These are phyloP conservation scores for Nemania serpens DNA, from an alignment of 2,329 filamentous ascomycete genomes.

Conservation along the genomic window DNA sequence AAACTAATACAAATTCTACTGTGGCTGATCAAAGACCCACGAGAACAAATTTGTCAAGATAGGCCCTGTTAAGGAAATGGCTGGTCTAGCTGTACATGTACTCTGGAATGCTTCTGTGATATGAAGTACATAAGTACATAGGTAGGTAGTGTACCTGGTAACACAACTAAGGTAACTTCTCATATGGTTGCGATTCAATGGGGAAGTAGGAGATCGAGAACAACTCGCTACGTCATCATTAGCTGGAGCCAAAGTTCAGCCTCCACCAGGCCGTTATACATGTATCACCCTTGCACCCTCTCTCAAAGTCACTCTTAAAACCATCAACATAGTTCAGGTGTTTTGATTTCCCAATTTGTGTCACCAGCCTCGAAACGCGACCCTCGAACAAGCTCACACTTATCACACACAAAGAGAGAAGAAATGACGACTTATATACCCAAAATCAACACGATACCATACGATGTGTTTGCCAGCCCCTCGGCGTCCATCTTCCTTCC, in stretches of 20 bases:
- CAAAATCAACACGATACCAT: slow-evolving; percentile 72
- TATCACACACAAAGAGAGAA: neutral
- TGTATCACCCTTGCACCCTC: neutral
- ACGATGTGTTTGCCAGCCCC: slow-evolving; percentile 71
- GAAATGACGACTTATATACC: slow-evolving; percentile 81
- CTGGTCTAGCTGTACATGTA: no score
- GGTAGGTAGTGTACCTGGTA: no score
- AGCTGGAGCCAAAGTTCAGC: no score
- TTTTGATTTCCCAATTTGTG: neutral
- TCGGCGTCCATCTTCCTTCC: slow-evolving; percentile 77
- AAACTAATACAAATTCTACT: no score
- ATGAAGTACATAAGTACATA: no score
- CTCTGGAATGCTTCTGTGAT: no score
- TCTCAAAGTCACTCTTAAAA: neutral
- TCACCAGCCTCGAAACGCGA: neutral
- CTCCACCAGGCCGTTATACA: slow-evolving; percentile 1
- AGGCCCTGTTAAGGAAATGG: no score
- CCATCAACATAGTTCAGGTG: neutral
- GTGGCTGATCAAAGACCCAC: no score
- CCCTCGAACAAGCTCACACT: neutral
- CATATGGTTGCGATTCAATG: no score
- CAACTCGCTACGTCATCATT: slow-evolving; percentile 22
- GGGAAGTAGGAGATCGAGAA: slow-evolving; percentile 7
- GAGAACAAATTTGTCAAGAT: no score
- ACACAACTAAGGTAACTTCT: no score